Evolutionary conservation across 768 basidiomycete species (phyloP).

Genomic region (Termitomyces sp.): DNA sequence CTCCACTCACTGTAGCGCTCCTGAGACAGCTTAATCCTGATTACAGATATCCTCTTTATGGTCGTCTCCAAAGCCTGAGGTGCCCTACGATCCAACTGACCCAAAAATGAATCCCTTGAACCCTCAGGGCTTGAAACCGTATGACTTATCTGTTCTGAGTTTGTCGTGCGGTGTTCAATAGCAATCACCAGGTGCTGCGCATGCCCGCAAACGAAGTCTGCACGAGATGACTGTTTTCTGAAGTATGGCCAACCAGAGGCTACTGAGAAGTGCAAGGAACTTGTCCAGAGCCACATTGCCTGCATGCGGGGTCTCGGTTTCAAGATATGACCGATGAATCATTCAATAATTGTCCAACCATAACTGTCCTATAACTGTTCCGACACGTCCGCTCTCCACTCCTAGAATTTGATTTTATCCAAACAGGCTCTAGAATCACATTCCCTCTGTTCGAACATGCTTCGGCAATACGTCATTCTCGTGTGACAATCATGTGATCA

Average conservation of each 20-base stretch:
- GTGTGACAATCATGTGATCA: no score
- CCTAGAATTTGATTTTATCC: neutral
- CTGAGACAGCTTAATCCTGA: neutral
- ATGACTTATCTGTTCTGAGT: slow-evolving; percentile 23
- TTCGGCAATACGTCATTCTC: neutral
- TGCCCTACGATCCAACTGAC: slow-evolving; percentile 65
- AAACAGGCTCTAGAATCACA: neutral
- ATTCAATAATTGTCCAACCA: neutral
- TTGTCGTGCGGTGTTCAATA: neutral
- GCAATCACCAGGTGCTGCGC: slow-evolving; percentile 78
- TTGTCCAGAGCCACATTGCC: slow-evolving; percentile 74
- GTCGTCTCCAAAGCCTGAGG: slow-evolving; percentile 33
- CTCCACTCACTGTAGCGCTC: neutral
- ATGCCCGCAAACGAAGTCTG: slow-evolving; percentile 88
- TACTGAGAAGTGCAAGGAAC: slow-evolving; percentile 72
- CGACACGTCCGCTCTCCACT: neutral
- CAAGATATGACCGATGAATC: slow-evolving; percentile 46
- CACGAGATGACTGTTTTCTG: slow-evolving; percentile 94
- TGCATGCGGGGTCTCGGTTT: slow-evolving; percentile 94
- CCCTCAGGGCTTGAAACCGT: slow-evolving; percentile 95
- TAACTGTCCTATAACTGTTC: neutral
- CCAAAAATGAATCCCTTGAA: slow-evolving; percentile 86
- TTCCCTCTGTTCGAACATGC: neutral
- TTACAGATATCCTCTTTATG: slow-evolving; percentile 50
- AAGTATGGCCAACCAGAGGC: slow-evolving; percentile 59